Evolutionary conservation across 1,284 basidiomycete species (phyloP), one percentile per base, ranked within the genome.

Genomic region (Ceratobasidium sp.): DNA sequence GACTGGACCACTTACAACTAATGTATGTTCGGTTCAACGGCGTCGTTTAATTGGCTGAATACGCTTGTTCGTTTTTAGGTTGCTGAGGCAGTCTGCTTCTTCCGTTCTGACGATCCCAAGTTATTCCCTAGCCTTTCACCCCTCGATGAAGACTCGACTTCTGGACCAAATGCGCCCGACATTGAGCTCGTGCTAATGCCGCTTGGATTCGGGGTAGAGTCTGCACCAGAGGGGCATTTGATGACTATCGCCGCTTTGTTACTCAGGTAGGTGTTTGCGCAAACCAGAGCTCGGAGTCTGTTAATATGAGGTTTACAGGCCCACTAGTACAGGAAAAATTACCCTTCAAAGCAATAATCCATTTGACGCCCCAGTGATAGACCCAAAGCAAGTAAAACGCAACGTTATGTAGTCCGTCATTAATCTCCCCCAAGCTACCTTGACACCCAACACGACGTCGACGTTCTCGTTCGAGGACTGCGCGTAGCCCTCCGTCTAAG

Each of bases 11-110:
- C 72, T 87, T 15, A 78, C 83, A 0, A 79, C 76, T 17, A 90
- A 89, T 72, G 88, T 89, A 53, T 69, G 81, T 72, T 17, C 6
- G n/a, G n/a, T n/a, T n/a, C n/a, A n/a, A n/a, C n/a, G n/a, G n/a
- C n/a, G n/a, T n/a, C n/a, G n/a, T n/a, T n/a, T n/a, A n/a, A n/a
- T n/a, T n/a, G n/a, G n/a, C n/a, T n/a, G n/a, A n/a, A n/a, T n/a
- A n/a, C n/a, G n/a, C n/a, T n/a, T n/a, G n/a, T n/a, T n/a, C n/a
- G n/a, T n/a, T n/a, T n/a, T 32, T 58, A 77, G 73, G 68, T 75
- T 10, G 77, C 72, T 10, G 78, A 79, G 60, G 71, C 73, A 1
- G 77, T 75, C 2, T 78, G 77, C 1, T 79, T 79, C 70, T 69
- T 78, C 5, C 74, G 78, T 0, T 73, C 74, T 40, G 75, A 74